Evolutionary conservation across 192 early-diverging fungal species (phyloP), one percentile per base, ranked within the genome.

Genomic region (Linnemannia hyalina): DNA sequence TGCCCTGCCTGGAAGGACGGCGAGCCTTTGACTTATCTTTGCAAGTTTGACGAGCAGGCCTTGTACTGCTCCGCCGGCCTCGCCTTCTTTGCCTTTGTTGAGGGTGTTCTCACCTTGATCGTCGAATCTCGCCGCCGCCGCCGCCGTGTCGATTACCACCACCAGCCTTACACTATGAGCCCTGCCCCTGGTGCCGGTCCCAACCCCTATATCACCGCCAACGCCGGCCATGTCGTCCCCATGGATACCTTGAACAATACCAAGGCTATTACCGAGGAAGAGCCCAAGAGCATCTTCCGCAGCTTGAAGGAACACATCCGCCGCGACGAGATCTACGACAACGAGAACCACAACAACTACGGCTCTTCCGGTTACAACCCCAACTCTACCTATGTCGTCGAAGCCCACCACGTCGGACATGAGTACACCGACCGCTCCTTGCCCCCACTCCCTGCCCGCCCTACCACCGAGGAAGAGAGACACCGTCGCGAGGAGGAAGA

Each of bases 11-110:
- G 73, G n/a, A 22, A 65, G 2, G 16, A 71, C 22, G 32, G 42
- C 1, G 18, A 75, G 49, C 68, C 68, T 26, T 22, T 75, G 49
- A 76, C 82, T 10, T 71, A 52, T 6, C 70, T 84, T 3, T 84
- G 82, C 41, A 32, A 26, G 10, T 47, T 80, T 35, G 74, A 84
- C 22, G 52, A 84, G 44, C 11, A 57, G 23, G 38, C 55, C 4
- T 46, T 76, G 23, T 46, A 23, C 4, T 32, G 49, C 44, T 52
- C 60, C 40, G 29, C 52, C 26, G 6, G 29, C 5, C 38, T 57
- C 0, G 82, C 29, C n/a, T 23, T 70, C 7, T n/a, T 79, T 3
- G 40, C 68, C 29, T 42, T 85, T 22, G 3, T 80, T 10, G 82
- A 85, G 36, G 77, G 32, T 35, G 6, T 80, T 7, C 6, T 55